Percentiles rank a stretch among this genome's conserved stretches.
Conservation (phyloP, 306 rosid genomes). For the Corylus avellana region DNA sequence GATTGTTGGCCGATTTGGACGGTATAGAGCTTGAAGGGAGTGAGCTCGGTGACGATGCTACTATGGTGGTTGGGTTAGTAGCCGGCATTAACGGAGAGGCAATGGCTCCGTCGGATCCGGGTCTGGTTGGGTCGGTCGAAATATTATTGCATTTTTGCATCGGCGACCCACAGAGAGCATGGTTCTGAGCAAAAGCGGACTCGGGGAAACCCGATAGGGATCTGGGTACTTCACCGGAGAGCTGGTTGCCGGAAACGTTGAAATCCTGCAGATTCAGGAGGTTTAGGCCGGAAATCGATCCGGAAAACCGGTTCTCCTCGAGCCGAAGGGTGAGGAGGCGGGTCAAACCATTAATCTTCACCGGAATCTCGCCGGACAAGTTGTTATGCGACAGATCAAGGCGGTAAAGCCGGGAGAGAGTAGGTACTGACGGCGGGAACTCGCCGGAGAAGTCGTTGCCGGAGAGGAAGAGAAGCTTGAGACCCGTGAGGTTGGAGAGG, state of each 20-base stretch:
- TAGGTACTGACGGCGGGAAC: conserved; percentile 43
- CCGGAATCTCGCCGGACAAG: conserved; percentile 63
- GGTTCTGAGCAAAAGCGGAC: conserved; percentile 55
- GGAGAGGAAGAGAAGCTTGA: conserved; percentile 69
- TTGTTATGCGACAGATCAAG: conserved; percentile 77
- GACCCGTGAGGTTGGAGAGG: conserved; percentile 58
- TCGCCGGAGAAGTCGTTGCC: conserved; percentile 62
- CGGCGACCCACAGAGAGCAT: conserved; percentile 67
- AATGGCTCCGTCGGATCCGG: conserved; percentile 76
- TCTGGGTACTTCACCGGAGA: conserved; percentile 69
- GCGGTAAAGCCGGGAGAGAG: conserved; percentile 68
- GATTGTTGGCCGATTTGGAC: conserved; percentile 14
- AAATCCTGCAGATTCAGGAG: conserved; percentile 60
- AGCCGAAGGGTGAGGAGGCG: conserved; percentile 73
- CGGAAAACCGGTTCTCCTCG: conserved; percentile 51
- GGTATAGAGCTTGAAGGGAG: conserved; percentile 42
- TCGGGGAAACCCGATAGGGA: conserved; percentile 50
- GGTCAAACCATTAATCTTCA: conserved; percentile 42
- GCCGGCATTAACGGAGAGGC: conserved; percentile 62
- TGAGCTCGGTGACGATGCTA: conserved; percentile 75
- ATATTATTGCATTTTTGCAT: conserved; percentile 42
- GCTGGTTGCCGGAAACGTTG: conserved; percentile 56
- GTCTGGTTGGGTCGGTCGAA: conserved; percentile 48
- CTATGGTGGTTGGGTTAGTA: conserved; percentile 25
- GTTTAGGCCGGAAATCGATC: conserved; percentile 48